Conservation (phyloP, 305 asterid genomes). For the Fraxinus albicans region DNA sequence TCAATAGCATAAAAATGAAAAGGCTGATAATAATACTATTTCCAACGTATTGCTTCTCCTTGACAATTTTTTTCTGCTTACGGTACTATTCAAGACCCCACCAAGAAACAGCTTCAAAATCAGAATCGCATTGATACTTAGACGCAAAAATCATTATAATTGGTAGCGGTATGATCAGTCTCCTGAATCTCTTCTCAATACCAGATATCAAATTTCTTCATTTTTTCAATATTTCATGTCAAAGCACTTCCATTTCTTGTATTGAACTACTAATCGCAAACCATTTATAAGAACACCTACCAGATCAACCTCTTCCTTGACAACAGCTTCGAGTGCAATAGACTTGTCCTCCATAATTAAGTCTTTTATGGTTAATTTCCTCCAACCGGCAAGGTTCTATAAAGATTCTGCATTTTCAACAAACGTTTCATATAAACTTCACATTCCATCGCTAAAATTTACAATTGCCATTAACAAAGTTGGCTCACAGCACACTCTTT, state of each 20-base stretch:
- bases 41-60: background rate
- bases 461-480: background rate
- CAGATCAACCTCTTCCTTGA: conserved; percentile 57
- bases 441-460: background rate
- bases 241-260: background rate
- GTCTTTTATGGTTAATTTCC: conserved; percentile 7
- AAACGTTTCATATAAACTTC: background rate
- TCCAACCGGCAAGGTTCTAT: conserved; percentile 14
- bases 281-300: background rate
- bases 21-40: background rate
- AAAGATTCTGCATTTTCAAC: conserved; percentile 23
- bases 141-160: background rate
- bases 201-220: background rate
- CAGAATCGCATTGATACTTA: background rate
- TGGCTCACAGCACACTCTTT: background rate
- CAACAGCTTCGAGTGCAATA: conserved; percentile 41
- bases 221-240: background rate
- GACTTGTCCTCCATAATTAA: conserved; percentile 40
- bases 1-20: background rate
- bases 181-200: background rate
- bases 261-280: background rate
- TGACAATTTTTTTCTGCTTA: background rate
- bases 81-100: background rate
- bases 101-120: background rate
- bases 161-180: background rate